A percentile compares a stretch with the other conserved stretches of the same genome.
Conservation (phyloP, 2,329 filamentous ascomycete species). For the Orbilia oligospora region DNA sequence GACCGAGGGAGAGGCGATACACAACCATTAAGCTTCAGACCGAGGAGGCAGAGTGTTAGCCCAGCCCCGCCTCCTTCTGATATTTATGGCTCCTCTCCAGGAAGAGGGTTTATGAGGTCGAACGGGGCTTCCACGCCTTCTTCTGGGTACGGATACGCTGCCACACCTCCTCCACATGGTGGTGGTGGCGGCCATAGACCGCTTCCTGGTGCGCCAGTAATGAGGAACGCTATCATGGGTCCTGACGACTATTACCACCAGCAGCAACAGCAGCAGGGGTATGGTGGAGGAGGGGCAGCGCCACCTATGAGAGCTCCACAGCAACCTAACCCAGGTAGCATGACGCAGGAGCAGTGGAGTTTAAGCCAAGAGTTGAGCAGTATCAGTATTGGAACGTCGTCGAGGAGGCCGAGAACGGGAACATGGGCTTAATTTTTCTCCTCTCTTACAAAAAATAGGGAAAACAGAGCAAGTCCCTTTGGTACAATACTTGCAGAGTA, state of each 20-base stretch:
- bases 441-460: neutral
- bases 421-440: slow-evolving; percentile 41
- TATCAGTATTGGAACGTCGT: slow-evolving; percentile 51
- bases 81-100: slow-evolving; percentile 49
- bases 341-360: slow-evolving; percentile 58
- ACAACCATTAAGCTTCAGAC: slow-evolving; percentile 48
- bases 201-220: slow-evolving; percentile 49
- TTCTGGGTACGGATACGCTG: slow-evolving; percentile 42
- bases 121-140: slow-evolving; percentile 29
- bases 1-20: neutral
- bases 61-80: slow-evolving; percentile 28
- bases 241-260: slow-evolving; percentile 56
- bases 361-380: slow-evolving; percentile 59
- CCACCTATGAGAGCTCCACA: slow-evolving; percentile 19
- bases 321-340: slow-evolving; percentile 39
- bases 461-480: neutral
- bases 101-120: slow-evolving; percentile 37
- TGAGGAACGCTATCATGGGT: slow-evolving; percentile 60
- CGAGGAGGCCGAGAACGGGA: slow-evolving; percentile 42
- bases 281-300: slow-evolving; percentile 3
- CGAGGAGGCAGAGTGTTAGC: slow-evolving; percentile 50
- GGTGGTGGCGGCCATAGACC: slow-evolving; percentile 28
- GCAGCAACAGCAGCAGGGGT: slow-evolving; percentile 27
- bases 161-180: slow-evolving; percentile 4
- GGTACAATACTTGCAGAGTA: neutral